A percentile compares a stretch with the other conserved stretches of the same genome.
Conservation (phyloP, 805 yeast species). For the Saccharomycopsis babjevae region DNA sequence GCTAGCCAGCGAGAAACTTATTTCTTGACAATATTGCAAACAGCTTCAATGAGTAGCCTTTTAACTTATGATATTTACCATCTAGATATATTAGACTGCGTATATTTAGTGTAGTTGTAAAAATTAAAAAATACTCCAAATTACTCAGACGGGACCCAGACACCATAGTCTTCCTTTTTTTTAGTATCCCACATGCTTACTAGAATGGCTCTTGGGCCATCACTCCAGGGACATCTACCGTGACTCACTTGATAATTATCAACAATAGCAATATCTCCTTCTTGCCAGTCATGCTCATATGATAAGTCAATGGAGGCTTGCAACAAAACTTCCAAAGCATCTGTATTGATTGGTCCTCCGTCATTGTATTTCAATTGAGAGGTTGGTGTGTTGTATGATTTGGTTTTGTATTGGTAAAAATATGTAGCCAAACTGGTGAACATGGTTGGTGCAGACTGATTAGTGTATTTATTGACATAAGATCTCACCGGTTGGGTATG, state of each 20-base stretch:
- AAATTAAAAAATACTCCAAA: too few species aligned
- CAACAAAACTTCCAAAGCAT: constrained; percentile 19
- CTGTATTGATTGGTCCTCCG: constrained; percentile 18
- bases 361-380: constrained; percentile 20
- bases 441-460: constrained; percentile 17
- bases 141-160: not conserved
- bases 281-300: constrained; percentile 26
- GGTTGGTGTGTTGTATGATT: constrained; percentile 8
- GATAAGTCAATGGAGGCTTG: constrained; percentile 20
- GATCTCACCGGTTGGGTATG: constrained; percentile 22
- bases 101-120: too few species aligned
- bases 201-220: constrained; percentile 25
- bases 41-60: too few species aligned
- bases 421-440: constrained; percentile 25
- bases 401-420: constrained; percentile 16
- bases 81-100: too few species aligned
- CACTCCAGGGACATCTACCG: constrained; percentile 26
- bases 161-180: not conserved
- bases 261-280: constrained; percentile 28
- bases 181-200: constrained; percentile 30
- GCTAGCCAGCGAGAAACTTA: not conserved
- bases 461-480: constrained; percentile 5
- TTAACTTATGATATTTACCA: too few species aligned
- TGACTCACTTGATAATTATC: constrained; percentile 30
- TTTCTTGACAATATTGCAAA: not conserved